Base-by-base conservation (phyloP, 2,329 filamentous ascomycete genomes). In the Xylariaceae sp. region DNA sequence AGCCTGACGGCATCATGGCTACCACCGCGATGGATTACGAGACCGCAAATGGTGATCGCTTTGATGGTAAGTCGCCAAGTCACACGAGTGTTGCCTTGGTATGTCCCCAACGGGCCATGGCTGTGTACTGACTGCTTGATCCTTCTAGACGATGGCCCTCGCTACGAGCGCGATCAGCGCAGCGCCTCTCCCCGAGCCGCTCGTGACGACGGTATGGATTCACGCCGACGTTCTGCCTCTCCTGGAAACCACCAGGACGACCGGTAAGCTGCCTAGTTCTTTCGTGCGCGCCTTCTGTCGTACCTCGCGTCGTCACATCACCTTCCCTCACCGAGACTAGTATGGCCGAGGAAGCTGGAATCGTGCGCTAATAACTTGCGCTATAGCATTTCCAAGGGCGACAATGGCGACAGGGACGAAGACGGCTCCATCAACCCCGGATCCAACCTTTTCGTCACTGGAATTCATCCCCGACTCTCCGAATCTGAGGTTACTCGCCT, bases 361-460 rank as follows among this genome's bases (percentile, higher is more conserved):
- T n/a, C n/a, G n/a, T n/a, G n/a, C n/a, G 13, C 13, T n/a, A 22
- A 14, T 13, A 16, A 14, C 12, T 29, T n/a, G 14, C 11, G 13
- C 39, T 33, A 31, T 35, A 67, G 67, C 50, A 63, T 61, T 39
- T 60, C 65, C 36, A 76, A 77, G 53, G 73, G 72, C 35, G 66
- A 70, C 29, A 66, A 67, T 37, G 68, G 63, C 45, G 46, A 42
- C 33, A 60, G 58, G 38, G 86, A 77, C 42, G 87, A 93, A 50
- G 82, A 86, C 52, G 83, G 83, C 49, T 82, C 89, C 44, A 59
- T 83, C 56, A 98, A 98, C 67, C 84, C 88, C 43, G 92, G 92
- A 50, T 95, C 92, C 48, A 98, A 98, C 69, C 83, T 98, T 39
- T 98, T 98, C 61, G 92, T 98, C 47, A 98, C 92, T 44, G 92